Evolutionary conservation across 2,329 filamentous ascomycete genomes (phyloP), one percentile per base, ranked within the genome.

Genomic region (Aspergillus tamarii): DNA sequence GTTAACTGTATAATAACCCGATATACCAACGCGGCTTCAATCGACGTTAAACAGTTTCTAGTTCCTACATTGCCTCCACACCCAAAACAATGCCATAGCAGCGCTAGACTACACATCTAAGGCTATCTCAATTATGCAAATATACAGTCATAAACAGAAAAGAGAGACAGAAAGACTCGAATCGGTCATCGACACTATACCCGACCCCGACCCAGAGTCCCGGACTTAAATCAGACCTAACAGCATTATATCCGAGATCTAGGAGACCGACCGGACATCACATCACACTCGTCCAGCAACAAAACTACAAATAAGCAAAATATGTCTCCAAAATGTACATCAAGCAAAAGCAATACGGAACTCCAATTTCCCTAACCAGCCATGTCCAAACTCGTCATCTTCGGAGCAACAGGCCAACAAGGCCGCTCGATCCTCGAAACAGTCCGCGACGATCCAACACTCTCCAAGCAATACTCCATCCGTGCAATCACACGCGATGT

Each of bases 331-430:
- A 2, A n/a, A 41, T 41, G 7, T 41, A 41, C 7, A n/a, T n/a
- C 7, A n/a, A 41, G 1, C 16, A 41, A 2, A n/a, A 19, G 39
- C 8, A 19, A 19, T n/a, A 41, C 7, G n/a, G 7, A n/a, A n/a
- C 6, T 7, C 7, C 10, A 14, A 46, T 41, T 9, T 23, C 4
- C 11, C n/a, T 12, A 23, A 5, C n/a, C 6, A 45, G 12, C 23
- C 30, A 74, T 74, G 72, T 66, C 60, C 28, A 73, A 73, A 43
- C 62, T 71, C 71, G 84, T 83, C 52, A 80, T 89, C 14, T 84
- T 88, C 68, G 86, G 86, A 32, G 84, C 86, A 50, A 89, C 86
- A 21, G 86, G 87, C 63, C 83, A 84, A 63, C 87, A 90, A 76
- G 88, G 88, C 56, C 83, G 84, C 65, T 85, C 84, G 10, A 80